A percentile compares a stretch with the other conserved stretches of the same genome.
phyloP scores from a whole-genome alignment of 1,284 basidiomycete species.

The Cryptococcus wingfieldii region DNA sequence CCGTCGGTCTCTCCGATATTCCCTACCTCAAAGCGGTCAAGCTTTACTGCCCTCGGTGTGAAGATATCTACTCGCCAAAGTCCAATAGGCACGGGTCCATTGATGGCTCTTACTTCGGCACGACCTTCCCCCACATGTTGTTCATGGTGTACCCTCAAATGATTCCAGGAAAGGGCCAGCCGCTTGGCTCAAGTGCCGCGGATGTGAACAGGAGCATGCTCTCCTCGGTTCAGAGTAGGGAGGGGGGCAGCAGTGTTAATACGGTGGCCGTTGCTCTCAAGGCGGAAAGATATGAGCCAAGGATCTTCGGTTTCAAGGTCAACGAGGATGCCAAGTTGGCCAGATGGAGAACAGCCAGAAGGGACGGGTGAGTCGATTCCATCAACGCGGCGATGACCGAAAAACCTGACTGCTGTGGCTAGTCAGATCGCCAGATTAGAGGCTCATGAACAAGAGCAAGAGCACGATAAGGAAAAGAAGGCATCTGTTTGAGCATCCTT shows the following conservation, averaged over 20 bases:
- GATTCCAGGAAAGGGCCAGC: conserved; percentile 72
- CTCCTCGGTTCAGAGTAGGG: conserved; percentile 23
- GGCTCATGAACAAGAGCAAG: conserved; percentile 44
- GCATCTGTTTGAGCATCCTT: neutral
- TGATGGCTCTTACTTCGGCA: conserved; percentile 95
- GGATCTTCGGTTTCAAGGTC: conserved; percentile 91
- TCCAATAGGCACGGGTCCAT: conserved; percentile 89
- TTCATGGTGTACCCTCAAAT: conserved; percentile 92
- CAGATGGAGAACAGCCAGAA: conserved; percentile 84
- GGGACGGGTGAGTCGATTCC: conserved; percentile 62
- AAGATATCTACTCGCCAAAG: conserved; percentile 94
- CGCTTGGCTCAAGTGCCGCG: conserved; percentile 30
- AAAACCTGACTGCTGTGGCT: neutral
- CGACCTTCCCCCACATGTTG: conserved; percentile 90
- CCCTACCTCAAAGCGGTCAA: conserved; percentile 96
- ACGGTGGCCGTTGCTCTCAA: conserved; percentile 77
- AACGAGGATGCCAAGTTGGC: conserved; percentile 88
- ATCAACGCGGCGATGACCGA: neutral
- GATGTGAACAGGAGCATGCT: conserved; percentile 25
- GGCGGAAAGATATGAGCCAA: conserved; percentile 81
- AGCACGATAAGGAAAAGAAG: conserved; percentile 3
- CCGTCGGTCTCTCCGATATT: conserved; percentile 89
- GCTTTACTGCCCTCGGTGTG: conserved; percentile 91
- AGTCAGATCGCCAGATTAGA: conserved; percentile 51
- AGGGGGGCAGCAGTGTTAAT: conserved; percentile 26